These are phyloP conservation scores for Dispira parvispora DNA, from an alignment of 192 early-diverging fungal species.

Conservation along the genomic window DNA sequence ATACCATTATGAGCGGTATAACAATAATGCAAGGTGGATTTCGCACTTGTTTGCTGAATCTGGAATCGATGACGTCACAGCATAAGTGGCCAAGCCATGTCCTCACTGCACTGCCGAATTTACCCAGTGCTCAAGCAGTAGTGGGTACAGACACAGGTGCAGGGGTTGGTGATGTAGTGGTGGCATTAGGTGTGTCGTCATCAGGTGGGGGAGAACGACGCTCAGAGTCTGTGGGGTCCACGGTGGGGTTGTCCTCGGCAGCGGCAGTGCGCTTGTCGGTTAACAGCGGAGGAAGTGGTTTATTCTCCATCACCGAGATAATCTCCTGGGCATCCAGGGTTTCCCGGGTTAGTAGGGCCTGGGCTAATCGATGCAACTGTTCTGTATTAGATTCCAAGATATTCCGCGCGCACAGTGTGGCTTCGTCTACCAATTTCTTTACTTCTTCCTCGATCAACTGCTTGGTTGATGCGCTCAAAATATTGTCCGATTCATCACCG, in stretches of 20 bases:
- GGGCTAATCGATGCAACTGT: slow-evolving; percentile 79
- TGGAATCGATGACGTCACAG: no score
- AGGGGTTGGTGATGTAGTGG: no score
- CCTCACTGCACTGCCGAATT: no score
- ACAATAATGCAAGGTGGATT: no score
- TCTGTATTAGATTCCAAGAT: slow-evolving; percentile 61
- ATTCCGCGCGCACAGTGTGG: slow-evolving; percentile 49
- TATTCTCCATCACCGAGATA: slow-evolving; percentile 49
- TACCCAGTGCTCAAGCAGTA: no score
- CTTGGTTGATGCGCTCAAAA: slow-evolving; percentile 55
- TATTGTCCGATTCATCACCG: slow-evolving; percentile 52
- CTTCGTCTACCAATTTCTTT: slow-evolving; percentile 49
- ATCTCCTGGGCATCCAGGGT: slow-evolving; percentile 86
- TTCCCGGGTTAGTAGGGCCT: slow-evolving; percentile 89
- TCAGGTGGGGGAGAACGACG: no score
- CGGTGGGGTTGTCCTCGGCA: background rate
- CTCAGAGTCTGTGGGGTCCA: no score
- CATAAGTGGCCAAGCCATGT: no score
- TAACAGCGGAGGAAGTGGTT: slow-evolving; percentile 24
- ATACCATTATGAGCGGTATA: no score
- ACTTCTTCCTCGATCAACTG: slow-evolving; percentile 75
- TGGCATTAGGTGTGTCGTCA: no score
- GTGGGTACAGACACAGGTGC: no score
- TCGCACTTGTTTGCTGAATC: no score
- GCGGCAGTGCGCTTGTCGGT: background rate